Conservation (phyloP, 306 rosid species). For the Fagus sylvatica region DNA sequence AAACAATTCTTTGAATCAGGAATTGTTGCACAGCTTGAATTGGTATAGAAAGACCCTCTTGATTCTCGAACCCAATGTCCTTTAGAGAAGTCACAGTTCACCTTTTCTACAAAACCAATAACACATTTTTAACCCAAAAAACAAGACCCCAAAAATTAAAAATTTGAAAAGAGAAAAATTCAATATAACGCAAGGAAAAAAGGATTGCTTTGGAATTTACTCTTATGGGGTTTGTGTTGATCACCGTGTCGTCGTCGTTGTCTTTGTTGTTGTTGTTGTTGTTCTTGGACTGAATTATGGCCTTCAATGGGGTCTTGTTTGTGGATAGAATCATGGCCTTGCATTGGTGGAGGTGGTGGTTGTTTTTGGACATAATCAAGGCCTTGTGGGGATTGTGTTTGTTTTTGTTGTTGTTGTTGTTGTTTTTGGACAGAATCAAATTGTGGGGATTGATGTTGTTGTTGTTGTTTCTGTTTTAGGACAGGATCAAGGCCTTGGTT, state of each 20-base stretch:
- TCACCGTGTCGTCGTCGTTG: not conserved
- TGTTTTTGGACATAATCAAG: not conserved
- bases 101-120: conserved; percentile 32
- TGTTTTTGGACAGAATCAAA: conserved; percentile 7
- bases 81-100: conserved; percentile 59
- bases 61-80: conserved; percentile 63
- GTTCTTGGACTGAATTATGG: not conserved
- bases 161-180: not conserved
- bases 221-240: conserved; percentile 31
- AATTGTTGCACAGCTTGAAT: conserved; percentile 68
- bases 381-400: not conserved
- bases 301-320: not conserved
- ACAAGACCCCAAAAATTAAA: too few species aligned
- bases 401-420: too few species aligned
- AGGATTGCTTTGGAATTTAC: conserved; percentile 31
- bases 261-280: conserved; percentile 7
- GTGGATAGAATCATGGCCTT: conserved; percentile 2
- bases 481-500: conserved; percentile 32
- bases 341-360: not conserved
- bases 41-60: conserved; percentile 53
- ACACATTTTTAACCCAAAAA: not conserved
- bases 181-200: not conserved
- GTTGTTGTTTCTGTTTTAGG: conserved; percentile 7
- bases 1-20: conserved; percentile 85
- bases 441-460: too few species aligned